phyloP scores from a whole-genome alignment of 352 stramenopile species.

The Phytopythium helicoides region DNA sequence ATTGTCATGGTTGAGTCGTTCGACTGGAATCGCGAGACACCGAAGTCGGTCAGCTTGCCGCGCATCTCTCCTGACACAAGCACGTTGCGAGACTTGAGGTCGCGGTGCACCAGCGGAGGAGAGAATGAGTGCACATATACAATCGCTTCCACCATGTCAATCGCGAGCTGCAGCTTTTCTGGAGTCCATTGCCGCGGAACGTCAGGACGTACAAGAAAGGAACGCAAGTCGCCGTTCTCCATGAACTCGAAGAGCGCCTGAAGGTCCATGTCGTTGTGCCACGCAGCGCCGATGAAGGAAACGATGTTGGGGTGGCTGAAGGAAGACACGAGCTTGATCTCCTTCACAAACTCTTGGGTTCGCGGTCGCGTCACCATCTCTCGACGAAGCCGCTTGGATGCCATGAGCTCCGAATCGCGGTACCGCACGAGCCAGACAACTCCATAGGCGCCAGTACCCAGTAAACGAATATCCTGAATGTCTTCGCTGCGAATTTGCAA shows the following conservation, averaged over 20 bases:
- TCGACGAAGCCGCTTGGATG: slow-evolving; percentile 19
- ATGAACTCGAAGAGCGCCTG: slow-evolving; percentile 54
- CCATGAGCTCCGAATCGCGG: slow-evolving; percentile 10
- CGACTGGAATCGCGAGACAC: slow-evolving; percentile 17
- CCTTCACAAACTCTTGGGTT: slow-evolving; percentile 28
- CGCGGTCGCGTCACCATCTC: slow-evolving; percentile 3
- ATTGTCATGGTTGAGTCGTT: slow-evolving; percentile 33
- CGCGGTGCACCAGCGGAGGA: slow-evolving; percentile 27
- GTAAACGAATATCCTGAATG: slow-evolving; percentile 8
- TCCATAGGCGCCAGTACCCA: slow-evolving; percentile 15
- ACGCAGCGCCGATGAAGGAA: slow-evolving; percentile 42
- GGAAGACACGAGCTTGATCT: slow-evolving; percentile 33
- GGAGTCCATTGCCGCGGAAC: slow-evolving; percentile 16
- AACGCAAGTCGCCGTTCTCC: slow-evolving; percentile 39
- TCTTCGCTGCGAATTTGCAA: neutral
- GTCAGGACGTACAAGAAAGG: slow-evolving; percentile 15
- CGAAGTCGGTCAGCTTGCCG: slow-evolving; percentile 31
- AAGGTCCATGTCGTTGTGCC: slow-evolving; percentile 39
- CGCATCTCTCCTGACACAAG: slow-evolving; percentile 20
- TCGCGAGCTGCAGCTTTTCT: slow-evolving; percentile 31
- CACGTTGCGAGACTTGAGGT: slow-evolving; percentile 36
- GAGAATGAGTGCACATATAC: slow-evolving; percentile 41
- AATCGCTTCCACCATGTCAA: slow-evolving; percentile 32
- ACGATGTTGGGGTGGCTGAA: slow-evolving; percentile 34
- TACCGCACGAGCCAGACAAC: slow-evolving; percentile 26